phyloP scores from a whole-genome alignment of 805 yeast genomes.

The Cephaloascus albidus region DNA sequence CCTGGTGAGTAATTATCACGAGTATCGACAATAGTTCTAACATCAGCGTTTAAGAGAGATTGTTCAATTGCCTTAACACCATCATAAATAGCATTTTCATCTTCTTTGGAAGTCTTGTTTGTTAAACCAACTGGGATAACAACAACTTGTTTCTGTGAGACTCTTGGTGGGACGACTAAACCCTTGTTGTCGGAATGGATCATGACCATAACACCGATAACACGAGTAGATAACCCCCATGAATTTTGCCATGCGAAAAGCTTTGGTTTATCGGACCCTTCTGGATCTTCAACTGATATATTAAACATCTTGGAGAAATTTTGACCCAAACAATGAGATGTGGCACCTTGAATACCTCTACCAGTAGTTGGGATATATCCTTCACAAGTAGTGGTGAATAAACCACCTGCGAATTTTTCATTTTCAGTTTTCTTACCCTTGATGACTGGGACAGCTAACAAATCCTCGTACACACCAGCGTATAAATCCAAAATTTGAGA shows the following conservation, averaged over 20 bases:
- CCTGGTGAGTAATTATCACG: slow-evolving; percentile 96
- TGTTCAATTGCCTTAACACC: slow-evolving; percentile 66
- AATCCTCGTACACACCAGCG: slow-evolving; percentile 75
- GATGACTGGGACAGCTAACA: slow-evolving; percentile 94
- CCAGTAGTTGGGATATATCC: slow-evolving; percentile 98
- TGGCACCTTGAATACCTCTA: slow-evolving; percentile 99
- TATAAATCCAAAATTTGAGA: slow-evolving; percentile 79
- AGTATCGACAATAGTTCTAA: slow-evolving; percentile 79
- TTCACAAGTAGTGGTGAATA: slow-evolving; percentile 90
- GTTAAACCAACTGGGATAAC: slow-evolving; percentile 95
- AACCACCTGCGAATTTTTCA: slow-evolving; percentile 98
- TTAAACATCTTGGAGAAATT: slow-evolving; percentile 98
- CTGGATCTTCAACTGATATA: slow-evolving; percentile 92
- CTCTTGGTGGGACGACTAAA: slow-evolving; percentile 94
- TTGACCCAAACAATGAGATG: slow-evolving; percentile 96
- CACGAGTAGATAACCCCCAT: slow-evolving; percentile 98
- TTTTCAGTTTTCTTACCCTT: slow-evolving; percentile 94
- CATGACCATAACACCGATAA: slow-evolving; percentile 99
- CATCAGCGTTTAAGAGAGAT: slow-evolving; percentile 46
- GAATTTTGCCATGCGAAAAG: slow-evolving; percentile 92
- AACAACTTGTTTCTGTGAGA: slow-evolving; percentile 85
- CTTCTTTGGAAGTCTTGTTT: slow-evolving; percentile 71
- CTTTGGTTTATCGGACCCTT: slow-evolving; percentile 80
- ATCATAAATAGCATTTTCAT: slow-evolving; percentile 55
- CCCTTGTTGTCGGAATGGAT: slow-evolving; percentile 98